Evolutionary conservation across 108 stramenopile species (phyloP), one percentile per base, ranked within the genome.

Genomic region (Thalassiosira profunda): DNA sequence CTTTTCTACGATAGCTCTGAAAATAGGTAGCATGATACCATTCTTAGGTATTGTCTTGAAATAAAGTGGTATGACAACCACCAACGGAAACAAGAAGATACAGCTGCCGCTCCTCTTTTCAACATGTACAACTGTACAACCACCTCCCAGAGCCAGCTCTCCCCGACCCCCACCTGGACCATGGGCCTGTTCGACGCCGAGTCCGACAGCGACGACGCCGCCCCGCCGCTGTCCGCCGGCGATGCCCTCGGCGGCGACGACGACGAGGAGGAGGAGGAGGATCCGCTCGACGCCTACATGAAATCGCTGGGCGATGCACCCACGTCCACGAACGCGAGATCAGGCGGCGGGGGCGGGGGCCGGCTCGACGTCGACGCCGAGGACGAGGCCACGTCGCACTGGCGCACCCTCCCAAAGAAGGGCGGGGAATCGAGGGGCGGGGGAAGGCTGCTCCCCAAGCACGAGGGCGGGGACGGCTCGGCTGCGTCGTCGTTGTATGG

Each of bases 221-320:
- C 35, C 24, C 15, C 17, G 9, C 1, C 64, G 10, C 6, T 36
- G 24, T 3, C 49, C 29, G 48, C 51, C 4, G 43, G 18, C 0
- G 12, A 14, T 21, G 1, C 30, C 35, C 10, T 42, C 37, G 35
- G 38, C 34, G 55, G 43, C 28, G 42, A 52, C 37, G 41, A 15
- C 3, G 45, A 48, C 11, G 62, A 55, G 3, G 76, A 85, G 26
- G 85, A 80, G 8, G 91, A 88, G 20, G 88, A 82, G 46, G 94
- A 95, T 74, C 86, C 94, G 0, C 61, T 95, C 55, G 94, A 95
- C 58, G 86, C 89, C 8, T 95, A 84, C 74, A 95, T 95, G 94
- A 89, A 86, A 40, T 72, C 57, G 2, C 67, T 89, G 37, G 70
- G 67, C 11, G 8, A 53, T 11, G 43, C 14, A 36, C n/a, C 33